Evolutionary conservation across 2,329 filamentous ascomycete species (phyloP).

Genomic region (Pyrenophora graminea): DNA sequence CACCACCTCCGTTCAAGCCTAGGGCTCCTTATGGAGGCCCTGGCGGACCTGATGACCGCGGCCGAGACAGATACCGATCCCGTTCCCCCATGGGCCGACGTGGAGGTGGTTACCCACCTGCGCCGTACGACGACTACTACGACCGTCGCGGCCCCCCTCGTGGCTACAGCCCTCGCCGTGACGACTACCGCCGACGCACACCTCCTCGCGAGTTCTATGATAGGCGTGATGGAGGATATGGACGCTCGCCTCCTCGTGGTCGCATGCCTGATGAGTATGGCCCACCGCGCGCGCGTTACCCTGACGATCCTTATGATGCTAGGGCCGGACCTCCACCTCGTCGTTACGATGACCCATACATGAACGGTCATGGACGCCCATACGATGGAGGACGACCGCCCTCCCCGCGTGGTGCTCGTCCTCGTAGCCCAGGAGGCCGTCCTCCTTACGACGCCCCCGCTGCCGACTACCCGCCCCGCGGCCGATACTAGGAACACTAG

Average conservation of each 20-base stretch:
- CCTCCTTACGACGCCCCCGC: conserved; percentile 53
- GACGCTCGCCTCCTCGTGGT: conserved; percentile 69
- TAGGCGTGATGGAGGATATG: conserved; percentile 62
- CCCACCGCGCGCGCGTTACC: conserved; percentile 65
- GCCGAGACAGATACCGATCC: conserved; percentile 75
- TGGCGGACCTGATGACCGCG: conserved; percentile 64
- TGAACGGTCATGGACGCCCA: conserved; percentile 61
- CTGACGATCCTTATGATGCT: conserved; percentile 74
- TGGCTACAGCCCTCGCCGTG: conserved; percentile 82
- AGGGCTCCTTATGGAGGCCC: conserved; percentile 41
- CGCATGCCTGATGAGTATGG: conserved; percentile 76
- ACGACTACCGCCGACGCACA: conserved; percentile 84
- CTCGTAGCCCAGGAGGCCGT: conserved; percentile 63
- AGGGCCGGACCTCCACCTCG: conserved; percentile 60
- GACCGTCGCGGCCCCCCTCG: conserved; percentile 81
- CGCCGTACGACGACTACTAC: conserved; percentile 69
- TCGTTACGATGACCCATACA: conserved; percentile 62
- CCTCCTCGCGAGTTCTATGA: conserved; percentile 86
- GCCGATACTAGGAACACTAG: conserved; percentile 35
- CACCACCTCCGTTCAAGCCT: conserved; percentile 44
- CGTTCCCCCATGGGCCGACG: conserved; percentile 72
- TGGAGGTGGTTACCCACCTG: conserved; percentile 57
- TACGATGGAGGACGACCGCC: conserved; percentile 56
- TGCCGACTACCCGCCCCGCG: conserved; percentile 53
- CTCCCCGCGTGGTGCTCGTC: conserved; percentile 45